phyloP scores from a whole-genome alignment of 225 moss, liverwort and hornwort genomes.

The Pleurozium schreberi region DNA sequence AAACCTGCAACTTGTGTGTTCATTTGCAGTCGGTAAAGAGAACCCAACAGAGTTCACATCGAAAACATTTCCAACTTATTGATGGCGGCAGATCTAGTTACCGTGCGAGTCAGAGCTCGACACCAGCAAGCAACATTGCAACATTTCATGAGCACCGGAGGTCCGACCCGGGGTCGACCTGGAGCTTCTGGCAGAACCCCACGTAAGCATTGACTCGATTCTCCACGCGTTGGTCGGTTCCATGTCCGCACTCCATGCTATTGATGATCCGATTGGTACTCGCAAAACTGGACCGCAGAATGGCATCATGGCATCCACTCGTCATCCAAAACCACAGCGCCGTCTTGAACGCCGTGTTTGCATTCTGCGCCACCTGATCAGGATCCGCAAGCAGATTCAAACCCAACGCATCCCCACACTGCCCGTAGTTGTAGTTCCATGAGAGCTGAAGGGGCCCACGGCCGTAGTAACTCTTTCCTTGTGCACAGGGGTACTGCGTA shows the following conservation, averaged over 20 bases:
- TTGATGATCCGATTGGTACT: conserved; percentile 31
- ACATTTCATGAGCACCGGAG: neutral
- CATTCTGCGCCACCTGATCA: conserved; percentile 22
- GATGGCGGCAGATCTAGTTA: neutral
- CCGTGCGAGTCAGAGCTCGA: neutral
- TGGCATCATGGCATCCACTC: conserved; percentile 14
- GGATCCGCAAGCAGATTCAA: conserved; percentile 22
- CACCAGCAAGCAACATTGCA: neutral
- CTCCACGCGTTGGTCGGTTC: neutral
- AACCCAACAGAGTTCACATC: neutral
- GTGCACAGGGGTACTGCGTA: conserved; percentile 13
- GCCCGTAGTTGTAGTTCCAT: conserved; percentile 50
- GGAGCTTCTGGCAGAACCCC: conserved; percentile 1
- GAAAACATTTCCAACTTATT: neutral
- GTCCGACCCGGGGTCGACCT: conserved; percentile 25
- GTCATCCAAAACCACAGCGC: conserved; percentile 59
- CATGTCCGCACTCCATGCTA: conserved; percentile 26
- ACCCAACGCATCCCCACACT: neutral
- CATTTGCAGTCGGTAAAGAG: neutral
- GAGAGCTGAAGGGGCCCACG: conserved; percentile 47
- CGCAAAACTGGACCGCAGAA: conserved; percentile 8
- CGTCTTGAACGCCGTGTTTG: conserved; percentile 16
- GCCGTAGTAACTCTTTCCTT: conserved; percentile 26
- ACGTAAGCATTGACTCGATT: conserved; percentile 17
- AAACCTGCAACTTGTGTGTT: neutral